These are phyloP conservation scores for Pichia sp. DNA, from an alignment of 1,139 yeast species.

Conservation along the genomic window DNA sequence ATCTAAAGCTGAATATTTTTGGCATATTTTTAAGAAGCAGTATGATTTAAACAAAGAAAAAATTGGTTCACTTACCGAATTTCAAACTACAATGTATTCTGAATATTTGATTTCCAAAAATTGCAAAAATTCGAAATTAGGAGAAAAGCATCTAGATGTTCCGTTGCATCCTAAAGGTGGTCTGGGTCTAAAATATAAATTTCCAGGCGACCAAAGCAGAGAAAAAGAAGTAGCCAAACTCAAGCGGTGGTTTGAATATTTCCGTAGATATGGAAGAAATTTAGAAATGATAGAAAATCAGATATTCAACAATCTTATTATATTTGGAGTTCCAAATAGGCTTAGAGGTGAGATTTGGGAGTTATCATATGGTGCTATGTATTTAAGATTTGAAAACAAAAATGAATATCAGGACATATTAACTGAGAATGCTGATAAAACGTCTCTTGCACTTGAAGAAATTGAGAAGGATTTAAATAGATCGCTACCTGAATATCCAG, in stretches of 20 bases:
- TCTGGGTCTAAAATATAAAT: slow-evolving; percentile 71
- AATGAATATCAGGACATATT: slow-evolving; percentile 55
- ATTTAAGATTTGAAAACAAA: slow-evolving; percentile 56
- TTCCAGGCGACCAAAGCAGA: slow-evolving; percentile 82
- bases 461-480: slow-evolving; percentile 94
- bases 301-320: slow-evolving; percentile 72
- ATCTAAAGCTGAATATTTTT: slow-evolving; percentile 75
- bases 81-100: slow-evolving; percentile 71
- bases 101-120: slow-evolving; percentile 73
- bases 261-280: slow-evolving; percentile 78
- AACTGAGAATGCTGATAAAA: slow-evolving; percentile 52
- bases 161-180: slow-evolving; percentile 68
- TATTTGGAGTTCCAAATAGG: slow-evolving; percentile 79
- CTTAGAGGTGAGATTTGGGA: slow-evolving; percentile 97
- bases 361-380: slow-evolving; percentile 80
- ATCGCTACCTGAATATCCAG: slow-evolving; percentile 92
- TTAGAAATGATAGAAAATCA: slow-evolving; percentile 69
- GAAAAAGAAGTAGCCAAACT: slow-evolving; percentile 26
- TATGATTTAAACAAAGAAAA: slow-evolving; percentile 19
- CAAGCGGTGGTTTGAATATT: slow-evolving; percentile 89
- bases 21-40: slow-evolving; percentile 9
- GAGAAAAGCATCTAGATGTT: slow-evolving; percentile 33
- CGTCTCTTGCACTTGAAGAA: slow-evolving; percentile 86
- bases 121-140: slow-evolving; percentile 30
- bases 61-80: slow-evolving; percentile 57